Conservation (phyloP, 2,329 filamentous ascomycete genomes). For the Myriosclerotinia curreyana region DNA sequence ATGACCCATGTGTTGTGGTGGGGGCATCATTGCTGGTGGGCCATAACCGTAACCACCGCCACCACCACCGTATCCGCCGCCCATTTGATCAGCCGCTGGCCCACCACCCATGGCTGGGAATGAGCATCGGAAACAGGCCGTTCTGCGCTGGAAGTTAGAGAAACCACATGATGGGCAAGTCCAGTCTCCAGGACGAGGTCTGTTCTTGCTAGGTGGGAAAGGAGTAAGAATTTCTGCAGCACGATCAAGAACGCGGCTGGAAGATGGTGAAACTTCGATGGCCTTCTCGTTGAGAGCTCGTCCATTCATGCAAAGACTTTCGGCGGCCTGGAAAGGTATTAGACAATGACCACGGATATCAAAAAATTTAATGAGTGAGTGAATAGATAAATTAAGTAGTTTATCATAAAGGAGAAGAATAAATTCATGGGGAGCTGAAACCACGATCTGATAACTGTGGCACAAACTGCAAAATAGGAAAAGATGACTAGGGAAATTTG, state of each 20-base stretch:
- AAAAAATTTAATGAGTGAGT: conserved; percentile 37
- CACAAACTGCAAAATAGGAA: conserved; percentile 35
- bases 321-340: conserved; percentile 68
- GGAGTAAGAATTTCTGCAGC: conserved; percentile 94
- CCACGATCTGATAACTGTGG: conserved; percentile 33
- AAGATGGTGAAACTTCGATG: conserved; percentile 96
- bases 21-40: conserved; percentile 77
- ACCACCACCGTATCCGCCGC: conserved; percentile 59
- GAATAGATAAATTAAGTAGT: conserved; percentile 27
- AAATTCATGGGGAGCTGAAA: conserved; percentile 35
- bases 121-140: conserved; percentile 97
- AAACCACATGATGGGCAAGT: conserved; percentile 98
- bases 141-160: conserved; percentile 98
- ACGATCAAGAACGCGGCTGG: conserved; percentile 92
- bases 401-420: conserved; percentile 38
- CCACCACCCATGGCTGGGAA: conserved; percentile 90
- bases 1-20: conserved; percentile 69
- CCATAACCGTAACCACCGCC: conserved; percentile 55
- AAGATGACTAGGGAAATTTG: conserved; percentile 31
- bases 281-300: conserved; percentile 97
- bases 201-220: conserved; percentile 98
- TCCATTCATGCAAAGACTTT: conserved; percentile 98
- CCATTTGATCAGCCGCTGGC: conserved; percentile 62
- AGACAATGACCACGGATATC: conserved; percentile 37
- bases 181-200: conserved; percentile 95